A percentile compares a stretch with the other conserved stretches of the same genome.
Evolutionary conservation across 1,284 basidiomycete species (phyloP).

Genomic region (Fistulina hepatica): DNA sequence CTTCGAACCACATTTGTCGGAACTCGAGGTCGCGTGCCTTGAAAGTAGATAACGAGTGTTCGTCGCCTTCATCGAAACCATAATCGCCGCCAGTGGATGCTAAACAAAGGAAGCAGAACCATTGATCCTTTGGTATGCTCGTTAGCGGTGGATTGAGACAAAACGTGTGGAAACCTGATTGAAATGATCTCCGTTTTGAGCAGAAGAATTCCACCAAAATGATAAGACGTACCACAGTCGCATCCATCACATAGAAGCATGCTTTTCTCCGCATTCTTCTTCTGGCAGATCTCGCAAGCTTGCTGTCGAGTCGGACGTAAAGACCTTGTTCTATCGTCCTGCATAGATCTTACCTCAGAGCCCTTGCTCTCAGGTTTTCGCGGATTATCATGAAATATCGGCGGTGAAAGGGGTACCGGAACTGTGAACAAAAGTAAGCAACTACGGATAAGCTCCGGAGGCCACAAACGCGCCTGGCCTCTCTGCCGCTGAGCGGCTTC

Average conservation of each 20-base stretch:
- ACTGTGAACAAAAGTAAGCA: too few species aligned
- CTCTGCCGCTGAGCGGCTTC: too few species aligned
- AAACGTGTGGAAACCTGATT: slow-evolving; percentile 86
- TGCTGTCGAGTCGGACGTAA: slow-evolving; percentile 26
- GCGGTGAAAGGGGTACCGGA: too few species aligned
- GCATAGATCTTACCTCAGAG: too few species aligned
- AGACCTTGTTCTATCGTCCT: too few species aligned
- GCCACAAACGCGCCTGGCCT: too few species aligned
- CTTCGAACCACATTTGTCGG: slow-evolving; percentile 78
- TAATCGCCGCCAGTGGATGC: slow-evolving; percentile 95
- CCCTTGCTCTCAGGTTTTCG: too few species aligned
- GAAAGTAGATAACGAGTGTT: slow-evolving; percentile 88
- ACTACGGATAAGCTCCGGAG: too few species aligned
- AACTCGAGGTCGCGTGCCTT: slow-evolving; percentile 88
- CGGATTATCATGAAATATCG: too few species aligned
- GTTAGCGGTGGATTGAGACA: slow-evolving; percentile 88
- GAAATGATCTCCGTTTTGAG: slow-evolving; percentile 10
- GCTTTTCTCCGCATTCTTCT: slow-evolving; percentile 77
- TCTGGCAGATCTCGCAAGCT: slow-evolving; percentile 86
- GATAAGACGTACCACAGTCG: slow-evolving; percentile 66
- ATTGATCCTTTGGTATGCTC: slow-evolving; percentile 83
- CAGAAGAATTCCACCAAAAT: slow-evolving; percentile 8
- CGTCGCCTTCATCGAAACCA: slow-evolving; percentile 97
- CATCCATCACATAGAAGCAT: slow-evolving; percentile 97
- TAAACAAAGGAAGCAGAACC: slow-evolving; percentile 94